A percentile compares a stretch with the other conserved stretches of the same genome.
Conservation (phyloP, 495 filamentous ascomycete species). For the Penicilliopsis zonata region DNA sequence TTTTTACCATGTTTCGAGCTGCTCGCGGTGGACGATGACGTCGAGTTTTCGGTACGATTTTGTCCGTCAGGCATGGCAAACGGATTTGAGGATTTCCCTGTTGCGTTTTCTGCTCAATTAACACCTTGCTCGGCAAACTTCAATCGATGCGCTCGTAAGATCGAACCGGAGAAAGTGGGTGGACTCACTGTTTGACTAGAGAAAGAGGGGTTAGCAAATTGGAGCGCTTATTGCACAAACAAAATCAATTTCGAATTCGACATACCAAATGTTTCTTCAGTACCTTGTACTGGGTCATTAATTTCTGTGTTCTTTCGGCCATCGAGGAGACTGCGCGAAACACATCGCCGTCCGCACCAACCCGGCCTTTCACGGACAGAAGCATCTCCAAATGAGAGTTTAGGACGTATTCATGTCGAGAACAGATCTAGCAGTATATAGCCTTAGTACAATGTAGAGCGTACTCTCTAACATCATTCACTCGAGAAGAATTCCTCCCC, state of each 20-base stretch:
- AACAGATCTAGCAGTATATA: slow-evolving; percentile 15
- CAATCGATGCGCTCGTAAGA: too few species aligned
- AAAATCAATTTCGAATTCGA: neutral
- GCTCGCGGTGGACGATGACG: neutral
- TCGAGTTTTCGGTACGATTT: neutral
- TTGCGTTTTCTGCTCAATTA: too few species aligned
- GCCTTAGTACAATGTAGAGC: too few species aligned
- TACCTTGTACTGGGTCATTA: slow-evolving; percentile 22
- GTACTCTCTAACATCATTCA: too few species aligned
- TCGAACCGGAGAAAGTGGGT: too few species aligned
- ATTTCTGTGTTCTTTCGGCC: slow-evolving; percentile 24
- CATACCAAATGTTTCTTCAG: slow-evolving; percentile 24
- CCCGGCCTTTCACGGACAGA: slow-evolving; percentile 12
- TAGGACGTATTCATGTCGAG: slow-evolving; percentile 23
- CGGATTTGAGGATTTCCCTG: neutral
- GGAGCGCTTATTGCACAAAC: neutral
- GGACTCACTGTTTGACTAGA: too few species aligned
- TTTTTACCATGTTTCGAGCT: slow-evolving; percentile 1
- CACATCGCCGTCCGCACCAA: slow-evolving; percentile 11
- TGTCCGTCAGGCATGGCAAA: neutral
- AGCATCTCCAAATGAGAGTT: slow-evolving; percentile 24
- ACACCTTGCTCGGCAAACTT: too few species aligned
- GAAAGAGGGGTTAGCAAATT: too few species aligned
- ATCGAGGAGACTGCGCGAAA: slow-evolving; percentile 19
- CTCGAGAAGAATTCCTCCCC: too few species aligned